These are phyloP conservation scores for Apium graveolens DNA, from an alignment of 129 eudicot species.

Conservation along the genomic window DNA sequence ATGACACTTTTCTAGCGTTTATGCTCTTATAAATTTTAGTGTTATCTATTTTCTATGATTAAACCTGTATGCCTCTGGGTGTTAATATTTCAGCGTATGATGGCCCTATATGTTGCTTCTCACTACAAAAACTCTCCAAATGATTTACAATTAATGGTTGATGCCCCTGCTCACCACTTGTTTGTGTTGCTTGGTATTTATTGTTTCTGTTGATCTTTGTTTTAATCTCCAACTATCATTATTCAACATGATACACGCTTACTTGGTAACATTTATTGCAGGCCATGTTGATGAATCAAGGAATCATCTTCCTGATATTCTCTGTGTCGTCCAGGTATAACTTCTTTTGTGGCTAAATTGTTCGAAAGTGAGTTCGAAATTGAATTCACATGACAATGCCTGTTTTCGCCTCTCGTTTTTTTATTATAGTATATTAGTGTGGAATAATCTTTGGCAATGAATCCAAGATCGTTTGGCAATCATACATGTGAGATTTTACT, in stretches of 20 bases:
- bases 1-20: background rate
- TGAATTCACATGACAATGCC: background rate
- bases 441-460: background rate
- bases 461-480: background rate
- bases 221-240: background rate
- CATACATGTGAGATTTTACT: too few relatives aligned
- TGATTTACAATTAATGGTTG: slow-evolving; percentile 91
- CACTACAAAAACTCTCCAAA: slow-evolving; percentile 96
- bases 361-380: background rate
- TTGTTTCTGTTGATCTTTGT: background rate
- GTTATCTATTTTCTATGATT: background rate
- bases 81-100: slow-evolving; percentile 71
- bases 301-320: slow-evolving; percentile 91
- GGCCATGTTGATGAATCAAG: slow-evolving; percentile 93
- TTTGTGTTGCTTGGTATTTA: slow-evolving; percentile 81
- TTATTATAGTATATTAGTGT: background rate
- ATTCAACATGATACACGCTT: background rate
- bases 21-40: background rate
- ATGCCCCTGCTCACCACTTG: slow-evolving; percentile 96
- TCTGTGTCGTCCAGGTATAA: slow-evolving; percentile 87
- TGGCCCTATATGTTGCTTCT: slow-evolving; percentile 95
- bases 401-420: background rate
- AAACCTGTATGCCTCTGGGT: slow-evolving; percentile 9
- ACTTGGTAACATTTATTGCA: slow-evolving; percentile 18
- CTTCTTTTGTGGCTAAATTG: background rate